Percentiles rank a stretch among this genome's conserved stretches.
phyloP scores from a whole-genome alignment of 768 basidiomycete species.

The Lentinula edodes region DNA sequence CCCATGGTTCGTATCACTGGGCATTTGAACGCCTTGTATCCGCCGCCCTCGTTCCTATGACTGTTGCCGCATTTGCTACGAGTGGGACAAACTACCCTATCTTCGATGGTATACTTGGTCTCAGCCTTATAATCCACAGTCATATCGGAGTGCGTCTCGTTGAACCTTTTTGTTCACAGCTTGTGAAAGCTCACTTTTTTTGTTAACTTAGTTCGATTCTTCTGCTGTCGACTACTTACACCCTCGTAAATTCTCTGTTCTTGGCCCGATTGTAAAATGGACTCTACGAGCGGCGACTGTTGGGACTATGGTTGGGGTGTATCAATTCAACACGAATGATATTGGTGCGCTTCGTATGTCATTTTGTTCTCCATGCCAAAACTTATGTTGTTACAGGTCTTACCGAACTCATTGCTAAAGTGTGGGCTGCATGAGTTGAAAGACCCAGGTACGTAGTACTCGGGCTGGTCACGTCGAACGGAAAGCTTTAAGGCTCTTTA shows the following conservation, averaged over 20 bases:
- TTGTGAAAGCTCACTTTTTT: not conserved
- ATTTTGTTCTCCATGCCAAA: not conserved
- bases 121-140: slow-evolving; percentile 88
- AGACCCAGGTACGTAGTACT: not conserved
- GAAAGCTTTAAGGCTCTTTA: not conserved
- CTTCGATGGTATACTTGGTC: slow-evolving; percentile 83
- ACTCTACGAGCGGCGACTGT: slow-evolving; percentile 69
- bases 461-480: not conserved
- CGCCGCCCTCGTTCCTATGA: slow-evolving; percentile 83
- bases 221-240: slow-evolving; percentile 88
- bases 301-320: slow-evolving; percentile 82
- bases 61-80: slow-evolving; percentile 79
- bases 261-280: slow-evolving; percentile 74
- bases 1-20: slow-evolving; percentile 88
- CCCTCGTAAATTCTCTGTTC: slow-evolving; percentile 83
- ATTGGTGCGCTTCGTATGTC: slow-evolving; percentile 59
- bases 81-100: slow-evolving; percentile 74
- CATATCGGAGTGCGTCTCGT: slow-evolving; percentile 75
- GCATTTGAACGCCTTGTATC: slow-evolving; percentile 92
- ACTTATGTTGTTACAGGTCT: slow-evolving; percentile 7
- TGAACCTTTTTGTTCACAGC: not conserved
- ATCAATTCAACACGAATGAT: slow-evolving; percentile 98
- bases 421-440: slow-evolving; percentile 67
- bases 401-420: slow-evolving; percentile 29
- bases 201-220: slow-evolving; percentile 58